These are phyloP conservation scores for Vigna trinervia DNA, from an alignment of 306 rosid genomes.

Conservation along the genomic window DNA sequence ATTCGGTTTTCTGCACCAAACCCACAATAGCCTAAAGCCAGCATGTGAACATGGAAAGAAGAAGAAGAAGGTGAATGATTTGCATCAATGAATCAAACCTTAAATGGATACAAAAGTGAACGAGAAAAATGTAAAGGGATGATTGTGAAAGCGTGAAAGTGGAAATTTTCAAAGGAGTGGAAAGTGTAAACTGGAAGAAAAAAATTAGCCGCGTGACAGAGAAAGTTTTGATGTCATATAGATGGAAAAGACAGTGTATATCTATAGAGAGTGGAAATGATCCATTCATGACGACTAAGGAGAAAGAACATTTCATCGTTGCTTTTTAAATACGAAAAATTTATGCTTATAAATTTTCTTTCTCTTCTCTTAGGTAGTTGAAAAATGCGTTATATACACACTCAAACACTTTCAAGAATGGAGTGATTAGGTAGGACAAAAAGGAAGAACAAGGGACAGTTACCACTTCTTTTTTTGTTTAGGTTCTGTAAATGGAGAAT, in stretches of 20 bases:
- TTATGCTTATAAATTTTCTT: background rate
- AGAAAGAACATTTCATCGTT: background rate
- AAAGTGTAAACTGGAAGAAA: constrained; percentile 5
- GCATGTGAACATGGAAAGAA: background rate
- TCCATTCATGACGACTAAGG: background rate
- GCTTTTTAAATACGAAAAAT: background rate
- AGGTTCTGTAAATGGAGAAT: background rate
- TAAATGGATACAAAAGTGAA: background rate
- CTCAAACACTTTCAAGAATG: background rate
- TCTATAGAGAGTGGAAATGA: background rate
- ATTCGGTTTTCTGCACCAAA: background rate
- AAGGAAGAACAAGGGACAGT: background rate
- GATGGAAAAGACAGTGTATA: background rate
- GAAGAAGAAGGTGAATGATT: background rate
- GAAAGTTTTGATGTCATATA: background rate
- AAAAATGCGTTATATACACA: background rate
- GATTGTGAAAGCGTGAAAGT: constrained; percentile 39
- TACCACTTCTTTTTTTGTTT: background rate
- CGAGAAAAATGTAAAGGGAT: background rate
- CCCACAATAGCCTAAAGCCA: background rate
- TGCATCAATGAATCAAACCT: background rate
- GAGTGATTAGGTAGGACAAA: background rate
- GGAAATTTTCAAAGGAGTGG: constrained; percentile 33
- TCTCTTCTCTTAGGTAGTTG: background rate
- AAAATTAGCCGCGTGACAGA: constrained; percentile 5